phyloP scores from a whole-genome alignment of 192 early-diverging fungal species.

The Coemansia umbellata region DNA sequence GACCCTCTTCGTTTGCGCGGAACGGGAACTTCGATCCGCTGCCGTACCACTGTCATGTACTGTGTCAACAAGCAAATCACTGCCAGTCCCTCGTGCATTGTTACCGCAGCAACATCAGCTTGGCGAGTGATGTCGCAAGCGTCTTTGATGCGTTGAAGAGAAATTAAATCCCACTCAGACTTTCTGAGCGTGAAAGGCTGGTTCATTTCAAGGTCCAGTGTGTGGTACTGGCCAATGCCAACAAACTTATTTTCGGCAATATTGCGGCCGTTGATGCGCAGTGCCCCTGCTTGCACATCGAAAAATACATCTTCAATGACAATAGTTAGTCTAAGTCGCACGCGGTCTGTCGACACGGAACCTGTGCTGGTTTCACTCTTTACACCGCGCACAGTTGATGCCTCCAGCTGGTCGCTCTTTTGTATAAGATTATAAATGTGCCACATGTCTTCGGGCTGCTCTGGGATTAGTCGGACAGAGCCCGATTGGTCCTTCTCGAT shows the following conservation, averaged over 20 bases:
- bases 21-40: slow-evolving; percentile 85
- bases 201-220: slow-evolving; percentile 88
- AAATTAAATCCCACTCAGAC: slow-evolving; percentile 89
- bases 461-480: slow-evolving; percentile 74
- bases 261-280: slow-evolving; percentile 87
- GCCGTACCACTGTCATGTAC: slow-evolving; percentile 93
- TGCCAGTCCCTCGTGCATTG: slow-evolving; percentile 86
- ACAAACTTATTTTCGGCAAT: slow-evolving; percentile 85
- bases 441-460: slow-evolving; percentile 98
- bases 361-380: slow-evolving; percentile 87
- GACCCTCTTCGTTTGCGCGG: slow-evolving; percentile 93
- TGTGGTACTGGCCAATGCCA: slow-evolving; percentile 91
- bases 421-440: slow-evolving; percentile 87
- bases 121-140: slow-evolving; percentile 85
- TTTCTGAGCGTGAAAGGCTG: slow-evolving; percentile 85
- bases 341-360: slow-evolving; percentile 75
- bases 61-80: slow-evolving; percentile 91
- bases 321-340: slow-evolving; percentile 80
- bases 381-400: slow-evolving; percentile 85
- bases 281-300: slow-evolving; percentile 77
- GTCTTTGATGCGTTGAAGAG: slow-evolving; percentile 81
- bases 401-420: slow-evolving; percentile 80
- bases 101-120: slow-evolving; percentile 90
- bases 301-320: slow-evolving; percentile 84
- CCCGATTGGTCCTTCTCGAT: slow-evolving; percentile 83